Percentiles rank a stretch among this genome's conserved stretches.
Conservation (phyloP, 305 asterid species). For the Fraxinus velutina region DNA sequence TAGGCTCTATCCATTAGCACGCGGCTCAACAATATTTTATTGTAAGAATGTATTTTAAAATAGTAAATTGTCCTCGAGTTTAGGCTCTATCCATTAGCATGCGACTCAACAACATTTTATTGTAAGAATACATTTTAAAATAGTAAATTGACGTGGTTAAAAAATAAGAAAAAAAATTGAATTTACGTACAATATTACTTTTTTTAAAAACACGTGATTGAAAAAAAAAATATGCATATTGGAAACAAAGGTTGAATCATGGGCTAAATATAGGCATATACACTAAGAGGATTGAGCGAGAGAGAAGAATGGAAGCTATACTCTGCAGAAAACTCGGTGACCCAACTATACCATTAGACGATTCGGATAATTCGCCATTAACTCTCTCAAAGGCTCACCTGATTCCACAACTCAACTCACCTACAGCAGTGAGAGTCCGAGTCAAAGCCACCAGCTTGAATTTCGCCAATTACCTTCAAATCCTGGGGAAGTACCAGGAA, state of each 20-base stretch:
- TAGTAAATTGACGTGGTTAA: too few species aligned
- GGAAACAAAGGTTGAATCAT: too few species aligned
- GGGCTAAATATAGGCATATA: neutral
- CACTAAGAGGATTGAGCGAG: neutral
- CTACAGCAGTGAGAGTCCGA: slow-evolving; percentile 61
- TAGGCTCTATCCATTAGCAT: too few species aligned
- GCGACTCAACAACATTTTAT: too few species aligned
- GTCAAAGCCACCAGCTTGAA: slow-evolving; percentile 80
- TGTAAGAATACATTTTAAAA: too few species aligned
- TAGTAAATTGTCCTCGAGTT: neutral
- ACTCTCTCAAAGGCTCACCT: slow-evolving; percentile 44
- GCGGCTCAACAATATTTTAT: too few species aligned
- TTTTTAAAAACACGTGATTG: too few species aligned
- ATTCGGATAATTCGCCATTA: slow-evolving; percentile 43
- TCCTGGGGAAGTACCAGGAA: slow-evolving; percentile 84
- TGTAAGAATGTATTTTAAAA: too few species aligned
- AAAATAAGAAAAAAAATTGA: too few species aligned
- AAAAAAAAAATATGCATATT: too few species aligned
- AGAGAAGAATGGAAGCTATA: slow-evolving; percentile 66
- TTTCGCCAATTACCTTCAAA: slow-evolving; percentile 82
- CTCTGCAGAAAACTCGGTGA: slow-evolving; percentile 72
- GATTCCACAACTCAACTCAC: slow-evolving; percentile 55
- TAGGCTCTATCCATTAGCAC: too few species aligned
- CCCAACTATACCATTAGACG: slow-evolving; percentile 56
- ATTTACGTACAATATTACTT: too few species aligned